A percentile compares a stretch with the other conserved stretches of the same genome.
phyloP scores from a whole-genome alignment of 345 rosid species.

The Brassica carinata region DNA sequence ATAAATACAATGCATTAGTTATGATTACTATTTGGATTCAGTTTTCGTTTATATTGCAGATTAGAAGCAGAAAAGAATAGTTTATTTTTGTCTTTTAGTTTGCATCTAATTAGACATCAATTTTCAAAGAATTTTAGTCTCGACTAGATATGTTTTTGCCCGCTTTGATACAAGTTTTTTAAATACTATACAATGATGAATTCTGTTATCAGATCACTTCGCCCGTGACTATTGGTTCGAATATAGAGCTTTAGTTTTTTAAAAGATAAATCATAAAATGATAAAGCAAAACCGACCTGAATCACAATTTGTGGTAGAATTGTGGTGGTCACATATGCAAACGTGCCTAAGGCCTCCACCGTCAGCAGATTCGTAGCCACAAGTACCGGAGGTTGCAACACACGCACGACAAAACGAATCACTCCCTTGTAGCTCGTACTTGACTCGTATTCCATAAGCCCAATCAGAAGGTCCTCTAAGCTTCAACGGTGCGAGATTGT shows the following conservation, averaged over 20 bases:
- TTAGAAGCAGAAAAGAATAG: too few relatives aligned
- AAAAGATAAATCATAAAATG: not conserved
- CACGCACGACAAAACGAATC: constrained; percentile 78
- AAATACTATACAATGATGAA: not conserved
- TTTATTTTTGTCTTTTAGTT: too few relatives aligned
- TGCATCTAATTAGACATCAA: not conserved
- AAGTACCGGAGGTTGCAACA: constrained; percentile 81
- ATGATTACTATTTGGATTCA: too few relatives aligned
- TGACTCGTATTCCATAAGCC: constrained; percentile 80
- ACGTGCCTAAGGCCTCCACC: constrained; percentile 68
- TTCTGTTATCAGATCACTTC: not conserved
- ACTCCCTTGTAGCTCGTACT: constrained; percentile 70
- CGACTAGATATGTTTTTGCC: not conserved
- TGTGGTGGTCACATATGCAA: constrained; percentile 68
- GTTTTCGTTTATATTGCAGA: too few relatives aligned
- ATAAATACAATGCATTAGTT: too few relatives aligned
- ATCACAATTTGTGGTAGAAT: constrained; percentile 86
- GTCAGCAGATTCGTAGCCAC: constrained; percentile 59
- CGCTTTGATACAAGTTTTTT: not conserved
- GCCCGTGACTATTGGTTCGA: not conserved
- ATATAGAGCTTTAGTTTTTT: not conserved
- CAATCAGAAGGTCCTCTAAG: constrained; percentile 56
- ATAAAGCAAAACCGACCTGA: constrained; percentile 45
- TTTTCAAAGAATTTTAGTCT: not conserved
- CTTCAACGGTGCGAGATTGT: constrained; percentile 68